Evolutionary conservation across 768 basidiomycete genomes (phyloP), one percentile per base, ranked within the genome.

Genomic region (Mycena galericulata): DNA sequence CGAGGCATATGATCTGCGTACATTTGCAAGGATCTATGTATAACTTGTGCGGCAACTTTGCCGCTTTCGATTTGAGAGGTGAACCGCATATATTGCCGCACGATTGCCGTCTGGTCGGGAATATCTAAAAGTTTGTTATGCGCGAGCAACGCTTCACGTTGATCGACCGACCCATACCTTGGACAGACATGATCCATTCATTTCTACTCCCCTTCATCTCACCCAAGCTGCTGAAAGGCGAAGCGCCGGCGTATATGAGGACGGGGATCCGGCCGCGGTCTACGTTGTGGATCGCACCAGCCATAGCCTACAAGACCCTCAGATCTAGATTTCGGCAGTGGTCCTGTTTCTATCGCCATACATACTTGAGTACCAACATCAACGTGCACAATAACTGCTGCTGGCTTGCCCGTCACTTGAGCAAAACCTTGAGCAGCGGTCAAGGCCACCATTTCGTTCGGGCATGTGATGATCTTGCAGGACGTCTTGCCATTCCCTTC

Each of bases 381-480:
- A 53, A 92, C 91, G 73, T 93, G 92, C 0, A 93, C 87, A 34
- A 93, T 89, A 4, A 92, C 90, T 0, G 89, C 90, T 0, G 92
- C 91, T 0, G 91, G 90, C 65, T 82, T 88, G 0, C 90, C 90
- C 0, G 87, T 88, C 2, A 86, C 87, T 70, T 90, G 89, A 0
- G 87, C 88, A 71, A 89, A 92, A 1, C 90, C 92, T 60, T 93
- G 92, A 0, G 92, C 92, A 15, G 89, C 88, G 67, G 86, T 90
- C 46, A 93, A 75, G 0, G 89, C 92, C 6, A 92, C 92, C 88
- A 92, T 92, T 73, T 93, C 92, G 63, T 91, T 92, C 0, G 92
- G 91, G 65, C 88, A 90, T 3, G 88, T 92, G 24, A 93, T 80
- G 53, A 93, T 85, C 65, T 82, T 76, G n/a, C 86, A 82, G 3